Conservation (phyloP, 139 green algal species). For the Chlamydomonas applanata region DNA sequence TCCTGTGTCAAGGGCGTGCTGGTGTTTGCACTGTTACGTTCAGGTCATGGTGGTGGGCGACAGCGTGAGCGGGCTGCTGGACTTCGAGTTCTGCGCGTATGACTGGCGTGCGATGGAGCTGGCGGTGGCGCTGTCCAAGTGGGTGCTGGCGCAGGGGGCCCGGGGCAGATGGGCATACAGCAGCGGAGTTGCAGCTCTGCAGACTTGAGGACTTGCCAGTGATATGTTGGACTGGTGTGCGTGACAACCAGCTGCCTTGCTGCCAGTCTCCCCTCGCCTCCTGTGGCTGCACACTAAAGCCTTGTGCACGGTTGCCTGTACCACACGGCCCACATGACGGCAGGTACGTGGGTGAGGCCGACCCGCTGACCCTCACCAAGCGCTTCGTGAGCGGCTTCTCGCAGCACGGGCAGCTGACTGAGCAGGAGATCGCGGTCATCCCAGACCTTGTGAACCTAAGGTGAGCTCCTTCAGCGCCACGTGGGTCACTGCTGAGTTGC, state of each 20-base stretch:
- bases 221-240: no score
- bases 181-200: not conserved
- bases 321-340: no score
- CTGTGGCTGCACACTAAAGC: no score
- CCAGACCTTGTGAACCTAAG: constrained; percentile 57
- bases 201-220: no score
- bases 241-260: not conserved
- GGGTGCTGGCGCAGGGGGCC: not conserved
- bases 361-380: constrained; percentile 40
- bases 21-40: no score
- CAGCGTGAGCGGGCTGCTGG: constrained; percentile 38
- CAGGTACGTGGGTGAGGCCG: constrained; percentile 48
- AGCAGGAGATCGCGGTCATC: constrained; percentile 39
- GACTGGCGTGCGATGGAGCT: constrained; percentile 63
- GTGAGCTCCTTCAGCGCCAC: no score
- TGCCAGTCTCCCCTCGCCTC: not conserved
- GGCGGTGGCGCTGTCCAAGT: constrained; percentile 47
- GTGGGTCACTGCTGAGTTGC: no score
- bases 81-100: constrained; percentile 53
- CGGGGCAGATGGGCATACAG: not conserved
- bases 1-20: no score
- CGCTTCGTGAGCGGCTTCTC: constrained; percentile 37
- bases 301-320: no score
- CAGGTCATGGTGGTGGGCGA: constrained; percentile 22
- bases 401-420: constrained; percentile 37